Conservation (phyloP, 208 protist species). For the Leishmania martiniquensis region DNA sequence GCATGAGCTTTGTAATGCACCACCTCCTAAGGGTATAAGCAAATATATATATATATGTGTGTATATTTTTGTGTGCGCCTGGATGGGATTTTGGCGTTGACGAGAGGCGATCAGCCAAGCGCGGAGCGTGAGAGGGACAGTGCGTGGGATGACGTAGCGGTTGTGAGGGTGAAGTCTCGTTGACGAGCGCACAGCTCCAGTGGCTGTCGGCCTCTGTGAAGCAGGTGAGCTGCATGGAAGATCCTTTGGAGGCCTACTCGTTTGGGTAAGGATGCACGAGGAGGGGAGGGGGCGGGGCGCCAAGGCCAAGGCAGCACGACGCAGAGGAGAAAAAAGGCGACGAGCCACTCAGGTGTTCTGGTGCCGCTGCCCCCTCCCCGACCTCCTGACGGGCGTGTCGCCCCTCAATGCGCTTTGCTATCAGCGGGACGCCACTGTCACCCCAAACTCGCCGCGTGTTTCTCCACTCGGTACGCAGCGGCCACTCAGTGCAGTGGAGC, state of each 20-base stretch:
- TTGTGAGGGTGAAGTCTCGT: neutral
- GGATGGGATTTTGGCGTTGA: neutral
- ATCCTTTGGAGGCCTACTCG: neutral
- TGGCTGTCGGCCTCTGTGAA: neutral
- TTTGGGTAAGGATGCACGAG: neutral
- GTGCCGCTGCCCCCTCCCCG: neutral
- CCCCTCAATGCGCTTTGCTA: neutral
- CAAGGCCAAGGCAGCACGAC: neutral
- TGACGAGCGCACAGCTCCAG: neutral
- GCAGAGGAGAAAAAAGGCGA: neutral
- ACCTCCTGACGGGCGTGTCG: neutral
- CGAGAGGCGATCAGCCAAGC: neutral
- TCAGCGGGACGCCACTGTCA: neutral
- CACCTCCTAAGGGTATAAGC: too few relatives aligned
- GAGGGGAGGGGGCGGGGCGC: neutral
- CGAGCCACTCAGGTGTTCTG: neutral
- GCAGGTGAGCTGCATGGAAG: neutral
- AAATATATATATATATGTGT: neutral
- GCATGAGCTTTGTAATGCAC: too few relatives aligned
- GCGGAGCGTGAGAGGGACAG: neutral
- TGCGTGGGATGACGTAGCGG: neutral
- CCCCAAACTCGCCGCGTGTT: neutral
- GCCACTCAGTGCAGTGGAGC: neutral
- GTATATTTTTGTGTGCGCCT: constrained; percentile 1
- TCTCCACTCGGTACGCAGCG: neutral